Conservation (phyloP, 805 yeast genomes). For the Candida chilensis region DNA sequence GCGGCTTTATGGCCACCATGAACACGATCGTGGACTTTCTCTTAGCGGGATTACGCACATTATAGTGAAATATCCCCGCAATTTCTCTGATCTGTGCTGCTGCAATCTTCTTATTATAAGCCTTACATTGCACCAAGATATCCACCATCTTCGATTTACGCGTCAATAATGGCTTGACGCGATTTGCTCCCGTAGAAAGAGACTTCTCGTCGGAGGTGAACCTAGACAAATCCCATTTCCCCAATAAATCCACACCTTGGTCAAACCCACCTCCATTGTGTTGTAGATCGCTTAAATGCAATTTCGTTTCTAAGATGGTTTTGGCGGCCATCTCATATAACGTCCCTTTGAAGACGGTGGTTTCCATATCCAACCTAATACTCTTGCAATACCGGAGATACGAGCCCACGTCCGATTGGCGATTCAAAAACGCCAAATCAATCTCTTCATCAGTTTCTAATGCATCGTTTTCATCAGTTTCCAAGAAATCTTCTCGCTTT, state of each 20-base stretch:
- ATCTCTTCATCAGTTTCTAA: neutral
- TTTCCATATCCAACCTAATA: constrained; percentile 28
- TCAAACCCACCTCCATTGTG: constrained; percentile 51
- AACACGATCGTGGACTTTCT: constrained; percentile 19
- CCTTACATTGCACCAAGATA: constrained; percentile 48
- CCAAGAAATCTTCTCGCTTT: neutral
- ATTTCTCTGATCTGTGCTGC: constrained; percentile 43
- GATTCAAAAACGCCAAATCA: neutral
- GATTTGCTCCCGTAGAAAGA: constrained; percentile 5
- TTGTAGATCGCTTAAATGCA: constrained; percentile 24
- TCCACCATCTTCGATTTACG: constrained; percentile 18
- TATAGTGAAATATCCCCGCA: constrained; percentile 37
- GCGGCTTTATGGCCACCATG: constrained; percentile 34
- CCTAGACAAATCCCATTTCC: constrained; percentile 34
- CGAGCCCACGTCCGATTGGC: constrained; percentile 18
- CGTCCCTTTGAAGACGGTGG: constrained; percentile 46
- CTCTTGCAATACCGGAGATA: constrained; percentile 19
- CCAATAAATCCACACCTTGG: constrained; percentile 47
- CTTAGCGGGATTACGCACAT: constrained; percentile 13
- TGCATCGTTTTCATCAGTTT: neutral
- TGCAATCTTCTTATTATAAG: constrained; percentile 30
- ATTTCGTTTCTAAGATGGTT: constrained; percentile 22
- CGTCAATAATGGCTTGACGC: constrained; percentile 11
- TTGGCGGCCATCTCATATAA: constrained; percentile 40
- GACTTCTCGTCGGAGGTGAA: constrained; percentile 7